Base-by-base conservation (phyloP, 2,329 filamentous ascomycete genomes). In the Coniella lustricola region DNA sequence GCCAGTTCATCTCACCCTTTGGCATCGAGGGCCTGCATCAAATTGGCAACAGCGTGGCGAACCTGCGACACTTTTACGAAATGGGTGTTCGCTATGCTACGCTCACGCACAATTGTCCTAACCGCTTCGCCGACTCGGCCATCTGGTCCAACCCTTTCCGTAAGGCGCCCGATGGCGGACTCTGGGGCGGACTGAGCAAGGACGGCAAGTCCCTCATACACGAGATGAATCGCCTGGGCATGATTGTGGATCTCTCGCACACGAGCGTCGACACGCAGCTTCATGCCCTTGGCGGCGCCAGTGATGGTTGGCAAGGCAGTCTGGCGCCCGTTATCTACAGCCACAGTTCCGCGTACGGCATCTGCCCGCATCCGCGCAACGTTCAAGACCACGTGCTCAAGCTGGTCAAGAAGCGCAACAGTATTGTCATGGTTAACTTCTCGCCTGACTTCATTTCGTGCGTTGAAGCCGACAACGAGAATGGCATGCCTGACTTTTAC, bases 181-280 rank as follows among this genome's bases (percentile, higher is more conserved):
- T 76, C 48, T 87, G 83, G 79, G 70, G 76, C 45, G 91, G 91
- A 2, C 73, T 97, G 1, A 91, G 85, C 51, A 70, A 75, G 1
- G 74, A 75, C 1, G 91, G 91, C 4, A 76, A 79, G 44, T 63
- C 73, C 12, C 68, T 96, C 0, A 73, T 97, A 38, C 73, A 73
- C 32, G 91, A 97, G 70, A 96, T 97, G 90, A 97, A 96, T 64
- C 79, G 91, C 3, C 72, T 96, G 2, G 91, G 91, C 21, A 90
- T 96, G 83, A 81, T 96, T n/a, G 86, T 97, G 35, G 91, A 96
- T 62, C 74, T 96, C 32, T 77, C 86, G 7, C 91, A 96, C 64
- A 72, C 73, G 4, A 79, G 85, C 57, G 77, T 79, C 49, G 85
- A 91, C 51, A 95, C 90, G 0, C 93, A 94, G 87, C 70, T 82